Percentiles rank a stretch among this genome's conserved stretches.
phyloP scores from a whole-genome alignment of 2,329 filamentous ascomycete species.

The Ophiosphaerella herpotricha region DNA sequence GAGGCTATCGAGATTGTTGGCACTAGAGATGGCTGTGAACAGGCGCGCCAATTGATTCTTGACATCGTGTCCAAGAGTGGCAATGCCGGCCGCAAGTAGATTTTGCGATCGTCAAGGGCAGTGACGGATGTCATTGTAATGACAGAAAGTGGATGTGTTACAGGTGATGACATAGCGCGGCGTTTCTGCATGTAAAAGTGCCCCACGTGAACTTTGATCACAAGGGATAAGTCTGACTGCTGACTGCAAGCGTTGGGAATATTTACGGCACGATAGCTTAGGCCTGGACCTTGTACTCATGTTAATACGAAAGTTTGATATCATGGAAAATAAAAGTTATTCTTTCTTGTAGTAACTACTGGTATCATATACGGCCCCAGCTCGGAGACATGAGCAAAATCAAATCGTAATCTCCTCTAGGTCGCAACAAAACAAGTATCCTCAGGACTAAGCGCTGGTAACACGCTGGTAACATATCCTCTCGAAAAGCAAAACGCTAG shows the following conservation, averaged over 20 bases:
- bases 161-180: constrained; percentile 5
- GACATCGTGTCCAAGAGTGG: constrained; percentile 65
- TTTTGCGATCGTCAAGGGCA: neutral
- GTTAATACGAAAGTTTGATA: neutral
- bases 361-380: too few species aligned
- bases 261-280: neutral
- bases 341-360: neutral
- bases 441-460: too few species aligned
- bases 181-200: constrained; percentile 2
- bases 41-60: constrained; percentile 86
- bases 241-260: neutral
- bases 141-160: neutral
- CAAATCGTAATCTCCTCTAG: too few species aligned
- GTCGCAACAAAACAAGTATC: too few species aligned
- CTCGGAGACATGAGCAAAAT: too few species aligned
- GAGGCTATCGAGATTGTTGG: constrained; percentile 93
- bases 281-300: too few species aligned
- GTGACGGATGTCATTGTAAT: too few species aligned
- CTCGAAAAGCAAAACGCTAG: neutral
- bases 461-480: too few species aligned
- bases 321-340: constrained; percentile 1
- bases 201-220: neutral
- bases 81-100: constrained; percentile 30
- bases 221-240: neutral
- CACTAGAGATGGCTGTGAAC: constrained; percentile 76